Evolutionary conservation across 179 eudicot species (phyloP).

Genomic region (Drosera spatulata): DNA sequence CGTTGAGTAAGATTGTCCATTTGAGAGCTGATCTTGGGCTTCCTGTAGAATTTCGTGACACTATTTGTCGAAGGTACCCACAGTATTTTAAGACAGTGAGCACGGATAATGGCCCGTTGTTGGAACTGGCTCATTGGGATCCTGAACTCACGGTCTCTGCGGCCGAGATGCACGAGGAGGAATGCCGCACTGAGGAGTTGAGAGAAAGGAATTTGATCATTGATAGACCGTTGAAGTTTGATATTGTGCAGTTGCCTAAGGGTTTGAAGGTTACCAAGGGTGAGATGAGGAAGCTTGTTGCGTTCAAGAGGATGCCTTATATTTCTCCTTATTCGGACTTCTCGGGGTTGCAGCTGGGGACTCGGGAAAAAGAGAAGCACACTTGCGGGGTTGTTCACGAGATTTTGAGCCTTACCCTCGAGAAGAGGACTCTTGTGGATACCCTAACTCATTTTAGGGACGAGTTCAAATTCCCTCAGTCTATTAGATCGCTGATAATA

Average conservation of each 20-base stretch:
- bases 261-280: conserved; percentile 73
- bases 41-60: conserved; percentile 77
- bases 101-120: conserved; percentile 69
- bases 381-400: conserved; percentile 92
- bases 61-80: conserved; percentile 87
- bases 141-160: conserved; percentile 90
- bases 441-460: conserved; percentile 93
- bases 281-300: conserved; percentile 78
- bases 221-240: conserved; percentile 75
- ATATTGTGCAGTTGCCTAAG: conserved; percentile 64
- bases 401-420: conserved; percentile 80
- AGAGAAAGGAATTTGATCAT: conserved; percentile 77
- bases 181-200: conserved; percentile 37
- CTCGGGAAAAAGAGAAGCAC: conserved; percentile 82
- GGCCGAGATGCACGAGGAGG: conserved; percentile 85
- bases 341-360: conserved; percentile 53
- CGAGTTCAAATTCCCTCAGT: conserved; percentile 96
- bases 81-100: conserved; percentile 73
- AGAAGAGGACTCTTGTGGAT: conserved; percentile 90
- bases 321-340: conserved; percentile 93
- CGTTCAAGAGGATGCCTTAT: conserved; percentile 77
- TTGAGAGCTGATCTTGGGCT: conserved; percentile 85
- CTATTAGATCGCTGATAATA: conserved; percentile 86
- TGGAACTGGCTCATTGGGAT: conserved; percentile 96
- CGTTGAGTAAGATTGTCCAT: conserved; percentile 77